Evolutionary conservation across 148 eudicot species (phyloP).

Genomic region (Fagopyrum tataricum): DNA sequence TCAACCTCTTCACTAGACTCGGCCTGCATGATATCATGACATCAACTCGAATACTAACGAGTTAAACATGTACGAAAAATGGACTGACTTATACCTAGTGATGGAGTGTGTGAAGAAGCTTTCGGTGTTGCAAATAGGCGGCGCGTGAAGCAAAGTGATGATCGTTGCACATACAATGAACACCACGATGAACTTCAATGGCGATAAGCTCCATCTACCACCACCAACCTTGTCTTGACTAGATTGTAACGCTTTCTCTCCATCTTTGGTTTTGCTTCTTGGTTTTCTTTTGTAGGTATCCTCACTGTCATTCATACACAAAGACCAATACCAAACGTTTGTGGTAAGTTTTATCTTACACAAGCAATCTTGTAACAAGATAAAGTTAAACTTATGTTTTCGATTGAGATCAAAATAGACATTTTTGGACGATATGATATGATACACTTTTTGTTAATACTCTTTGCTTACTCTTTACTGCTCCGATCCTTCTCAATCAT

Average conservation of each 20-base stretch:
- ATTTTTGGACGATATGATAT: not conserved
- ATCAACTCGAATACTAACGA: not conserved
- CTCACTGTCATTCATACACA: conserved; percentile 33
- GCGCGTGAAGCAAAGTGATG: conserved; percentile 31
- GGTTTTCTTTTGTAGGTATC: conserved; percentile 55
- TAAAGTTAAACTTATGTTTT: too few relatives aligned
- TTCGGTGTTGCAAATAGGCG: conserved; percentile 27
- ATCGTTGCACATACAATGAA: conserved; percentile 30
- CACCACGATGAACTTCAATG: conserved; percentile 36
- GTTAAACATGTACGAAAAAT: not conserved
- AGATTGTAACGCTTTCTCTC: not conserved
- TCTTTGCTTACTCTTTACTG: conserved; percentile 4
- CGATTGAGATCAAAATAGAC: too few relatives aligned
- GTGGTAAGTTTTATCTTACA: not conserved
- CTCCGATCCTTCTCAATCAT: not conserved
- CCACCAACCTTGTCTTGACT: conserved; percentile 28
- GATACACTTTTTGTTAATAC: not conserved
- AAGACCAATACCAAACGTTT: too few relatives aligned
- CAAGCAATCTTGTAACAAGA: not conserved
- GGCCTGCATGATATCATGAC: conserved; percentile 27
- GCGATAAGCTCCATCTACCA: conserved; percentile 39
- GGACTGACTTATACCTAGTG: conserved; percentile 31
- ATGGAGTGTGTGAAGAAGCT: conserved; percentile 21
- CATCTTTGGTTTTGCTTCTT: conserved; percentile 41
- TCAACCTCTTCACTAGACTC: conserved; percentile 41